Evolutionary conservation across 768 basidiomycete genomes (phyloP), one percentile per base, ranked within the genome.

Genomic region (Cytidiella melzeri): DNA sequence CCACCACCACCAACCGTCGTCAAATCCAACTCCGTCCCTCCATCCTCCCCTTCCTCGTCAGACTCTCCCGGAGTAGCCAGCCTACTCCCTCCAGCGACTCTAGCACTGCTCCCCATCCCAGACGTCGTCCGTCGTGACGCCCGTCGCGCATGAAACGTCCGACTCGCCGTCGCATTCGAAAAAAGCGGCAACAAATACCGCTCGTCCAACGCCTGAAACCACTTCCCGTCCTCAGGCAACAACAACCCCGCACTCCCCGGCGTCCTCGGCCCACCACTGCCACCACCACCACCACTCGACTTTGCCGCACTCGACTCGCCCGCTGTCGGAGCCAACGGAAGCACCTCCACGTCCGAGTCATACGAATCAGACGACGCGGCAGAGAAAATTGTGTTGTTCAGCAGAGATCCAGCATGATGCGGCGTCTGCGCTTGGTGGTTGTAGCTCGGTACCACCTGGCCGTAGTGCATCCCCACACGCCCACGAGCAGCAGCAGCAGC

Each of bases 131-230:
- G 74, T n/a, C n/a, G n/a, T n/a, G n/a, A n/a, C 5, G 83, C 83
- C 42, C 79, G 71, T 25, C 87, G 79, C 2, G 90, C 89, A 58
- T 92, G 83, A 73, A 89, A 91, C 53, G 84, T 85, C 57, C 90
- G 74, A 55, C 86, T 89, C 15, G 91, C 91, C 0, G 91, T 92
- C 13, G 88, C 89, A 61, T 93, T 93, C 42, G 90, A 91, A 71
- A 92, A 98, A 30, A 97, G 71, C 19, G 94, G 94, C 2, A 98
- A 68, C 18, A 99, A 71, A 64, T 95, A 99, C 55, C 92, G 78
- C 69, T 99, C 93, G 67, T 99, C 95, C 34, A 99, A 69, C 40
- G 85, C 76, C 58, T 93, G 92, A 82, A 97, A 97, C 92, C 93
- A 97, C 64, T 90, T 89, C 24, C 89, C 85, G 46, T 95, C 92